Conservation (phyloP, 805 yeast genomes). For the Saccharomycopsis vini region DNA sequence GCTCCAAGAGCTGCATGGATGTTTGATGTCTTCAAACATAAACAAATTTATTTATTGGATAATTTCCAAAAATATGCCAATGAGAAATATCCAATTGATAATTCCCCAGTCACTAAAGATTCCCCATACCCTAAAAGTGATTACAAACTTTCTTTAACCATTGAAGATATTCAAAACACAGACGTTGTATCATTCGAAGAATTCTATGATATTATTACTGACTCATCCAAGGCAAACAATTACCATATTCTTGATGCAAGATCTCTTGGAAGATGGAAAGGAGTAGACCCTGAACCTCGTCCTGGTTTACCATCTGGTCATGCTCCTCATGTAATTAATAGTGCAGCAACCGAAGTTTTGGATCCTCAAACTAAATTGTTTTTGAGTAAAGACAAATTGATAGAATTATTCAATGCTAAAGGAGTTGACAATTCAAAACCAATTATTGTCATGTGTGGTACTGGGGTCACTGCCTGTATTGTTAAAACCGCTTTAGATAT, state of each 20-base stretch:
- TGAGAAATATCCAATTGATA: slow-evolving; percentile 27
- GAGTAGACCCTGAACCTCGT: slow-evolving; percentile 81
- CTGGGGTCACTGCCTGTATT: slow-evolving; percentile 93
- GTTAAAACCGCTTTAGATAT: slow-evolving; percentile 63
- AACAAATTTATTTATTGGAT: slow-evolving; percentile 58
- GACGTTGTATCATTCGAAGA: slow-evolving; percentile 49
- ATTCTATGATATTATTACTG: slow-evolving; percentile 30
- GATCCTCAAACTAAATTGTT: slow-evolving; percentile 39
- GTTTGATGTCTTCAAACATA: slow-evolving; percentile 69
- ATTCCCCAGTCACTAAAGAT: slow-evolving; percentile 12
- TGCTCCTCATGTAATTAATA: slow-evolving; percentile 66
- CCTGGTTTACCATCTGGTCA: slow-evolving; percentile 87
- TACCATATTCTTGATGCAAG: slow-evolving; percentile 76
- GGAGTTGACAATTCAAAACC: slow-evolving; percentile 44
- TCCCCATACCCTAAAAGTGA: background rate
- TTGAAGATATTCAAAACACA: slow-evolving; percentile 29
- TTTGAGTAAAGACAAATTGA: slow-evolving; percentile 39
- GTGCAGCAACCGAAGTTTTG: slow-evolving; percentile 65
- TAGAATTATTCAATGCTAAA: slow-evolving; percentile 33
- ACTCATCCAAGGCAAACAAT: slow-evolving; percentile 32
- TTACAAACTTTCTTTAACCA: background rate
- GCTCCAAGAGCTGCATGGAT: slow-evolving; percentile 94
- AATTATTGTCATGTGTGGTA: slow-evolving; percentile 84
- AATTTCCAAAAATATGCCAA: slow-evolving; percentile 48
- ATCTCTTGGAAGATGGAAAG: slow-evolving; percentile 63